Conservation (phyloP, 805 yeast species). For the Debaryomyces tyrocola region DNA sequence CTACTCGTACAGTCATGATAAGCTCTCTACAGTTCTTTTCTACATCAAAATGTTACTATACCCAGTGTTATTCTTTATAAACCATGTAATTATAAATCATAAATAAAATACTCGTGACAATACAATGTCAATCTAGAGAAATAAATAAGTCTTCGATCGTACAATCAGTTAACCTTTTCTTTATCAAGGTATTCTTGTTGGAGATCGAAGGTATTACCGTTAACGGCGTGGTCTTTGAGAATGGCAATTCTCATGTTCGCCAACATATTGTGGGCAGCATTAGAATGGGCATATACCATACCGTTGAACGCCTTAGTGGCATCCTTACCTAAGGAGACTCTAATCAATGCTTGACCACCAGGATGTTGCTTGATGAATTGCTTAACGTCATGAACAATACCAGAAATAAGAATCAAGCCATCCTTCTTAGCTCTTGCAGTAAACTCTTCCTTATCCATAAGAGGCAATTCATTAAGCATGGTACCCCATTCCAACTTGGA, state of each 20-base stretch:
- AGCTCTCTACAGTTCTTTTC: no score
- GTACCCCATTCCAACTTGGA: conserved; percentile 73
- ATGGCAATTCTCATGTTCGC: conserved; percentile 84
- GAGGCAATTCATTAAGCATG: conserved; percentile 62
- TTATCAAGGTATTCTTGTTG: conserved; percentile 49
- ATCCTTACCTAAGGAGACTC: conserved; percentile 75
- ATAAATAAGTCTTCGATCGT: no score
- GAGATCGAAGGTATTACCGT: conserved; percentile 50
- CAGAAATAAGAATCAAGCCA: conserved; percentile 70
- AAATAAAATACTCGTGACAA: no score
- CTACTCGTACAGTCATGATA: no score
- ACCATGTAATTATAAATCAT: no score
- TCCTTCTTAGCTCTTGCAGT: conserved; percentile 48
- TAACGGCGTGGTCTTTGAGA: conserved; percentile 64
- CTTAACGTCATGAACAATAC: conserved; percentile 77
- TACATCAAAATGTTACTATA: no score
- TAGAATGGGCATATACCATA: conserved; percentile 81
- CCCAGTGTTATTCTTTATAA: no score
- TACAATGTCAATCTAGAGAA: no score
- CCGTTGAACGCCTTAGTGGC: conserved; percentile 85
- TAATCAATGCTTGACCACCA: conserved; percentile 75
- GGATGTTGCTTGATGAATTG: conserved; percentile 74
- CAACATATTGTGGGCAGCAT: conserved; percentile 81
- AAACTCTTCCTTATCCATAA: conserved; percentile 69
- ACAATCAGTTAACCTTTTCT: conserved; percentile 15